These are phyloP conservation scores for Globisporangium paddicum DNA, from an alignment of 352 stramenopile species.

Conservation along the genomic window DNA sequence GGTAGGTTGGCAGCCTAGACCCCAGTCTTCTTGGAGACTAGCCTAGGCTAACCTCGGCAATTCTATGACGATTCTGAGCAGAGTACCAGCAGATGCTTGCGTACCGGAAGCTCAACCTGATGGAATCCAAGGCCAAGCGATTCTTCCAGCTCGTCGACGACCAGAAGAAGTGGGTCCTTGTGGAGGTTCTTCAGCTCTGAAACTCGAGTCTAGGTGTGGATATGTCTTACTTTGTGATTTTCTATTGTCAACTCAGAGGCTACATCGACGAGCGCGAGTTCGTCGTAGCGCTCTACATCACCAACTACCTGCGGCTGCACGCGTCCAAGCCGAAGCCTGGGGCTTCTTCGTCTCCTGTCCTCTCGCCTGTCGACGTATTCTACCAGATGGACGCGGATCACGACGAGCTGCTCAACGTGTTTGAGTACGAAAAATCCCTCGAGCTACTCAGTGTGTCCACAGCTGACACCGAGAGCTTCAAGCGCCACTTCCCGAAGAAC, in stretches of 20 bases:
- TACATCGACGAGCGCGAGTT: conserved; percentile 76
- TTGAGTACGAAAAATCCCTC: conserved; percentile 66
- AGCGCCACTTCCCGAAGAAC: conserved; percentile 29
- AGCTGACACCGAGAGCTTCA: conserved; percentile 15
- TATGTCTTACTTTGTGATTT: neutral
- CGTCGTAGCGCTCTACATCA: conserved; percentile 68
- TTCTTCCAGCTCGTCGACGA: conserved; percentile 73
- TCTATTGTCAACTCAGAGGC: conserved; percentile 19
- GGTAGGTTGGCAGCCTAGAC: conserved; percentile 19
- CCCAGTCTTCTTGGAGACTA: neutral
- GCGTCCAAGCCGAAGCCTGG: conserved; percentile 13
- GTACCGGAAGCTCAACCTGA: conserved; percentile 57
- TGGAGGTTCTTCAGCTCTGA: neutral
- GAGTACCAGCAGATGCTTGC: conserved; percentile 79
- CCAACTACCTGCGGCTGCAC: conserved; percentile 48
- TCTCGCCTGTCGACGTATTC: conserved; percentile 59
- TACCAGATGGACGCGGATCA: conserved; percentile 54
- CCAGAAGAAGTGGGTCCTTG: conserved; percentile 53
- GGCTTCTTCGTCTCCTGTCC: neutral
- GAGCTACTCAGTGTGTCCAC: conserved; percentile 34
- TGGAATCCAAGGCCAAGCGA: conserved; percentile 62
- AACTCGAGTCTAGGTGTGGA: neutral
- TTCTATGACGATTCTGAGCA: conserved; percentile 8
- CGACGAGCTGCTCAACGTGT: conserved; percentile 52
- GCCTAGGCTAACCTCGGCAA: neutral